Evolutionary conservation across 176 grass and related monocot genomes (phyloP), one percentile per base, ranked within the genome.

Genomic region (Melocanna baccifera): DNA sequence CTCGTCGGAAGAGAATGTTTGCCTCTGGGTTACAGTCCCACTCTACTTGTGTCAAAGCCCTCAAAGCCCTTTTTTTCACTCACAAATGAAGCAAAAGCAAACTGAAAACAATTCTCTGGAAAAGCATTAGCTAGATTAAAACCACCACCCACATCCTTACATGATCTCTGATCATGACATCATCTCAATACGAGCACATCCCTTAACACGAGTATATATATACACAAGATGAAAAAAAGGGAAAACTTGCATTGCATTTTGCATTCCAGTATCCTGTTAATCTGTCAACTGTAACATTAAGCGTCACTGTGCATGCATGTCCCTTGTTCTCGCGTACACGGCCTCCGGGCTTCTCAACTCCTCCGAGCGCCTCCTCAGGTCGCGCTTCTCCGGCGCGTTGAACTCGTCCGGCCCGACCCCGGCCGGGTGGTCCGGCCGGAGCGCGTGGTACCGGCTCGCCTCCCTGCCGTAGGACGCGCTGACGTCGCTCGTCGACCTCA

Each of bases 401-500:
- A 55, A 78, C 5, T 45, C 66, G 14, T 65, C 81, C 5, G 37
- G 48, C 37, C 29, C 61, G 28, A 47, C 58, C n/a, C n/a, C 16
- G 36, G 73, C 71, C 9, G 77, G 87, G 81, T 75, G 58, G 58
- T 89, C 87, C 0, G 83, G 87, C 70, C 79, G 77, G 16, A 92
- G 81, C 61, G 90, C 67, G 28, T 90, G 87, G 81, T 92, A 90
- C 88, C 71, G 70, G 42, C 71, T 77, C 41, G 41, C 73, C 61
- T 91, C 89, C 62, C 48, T 53, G 69, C 69, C 53, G 34, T 86
- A 70, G 7, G 73, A 52, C n/a, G 39, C 26, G 7, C 90, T 84
- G 71, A 69, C 29, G 80, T 87, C 87, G 67, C 91, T 92, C 85
- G 47, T 90, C 22, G 91, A 85, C 78, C 91, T 79, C 22, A 46